phyloP scores from a whole-genome alignment of 768 basidiomycete genomes.

The Mycena chlorophos region DNA sequence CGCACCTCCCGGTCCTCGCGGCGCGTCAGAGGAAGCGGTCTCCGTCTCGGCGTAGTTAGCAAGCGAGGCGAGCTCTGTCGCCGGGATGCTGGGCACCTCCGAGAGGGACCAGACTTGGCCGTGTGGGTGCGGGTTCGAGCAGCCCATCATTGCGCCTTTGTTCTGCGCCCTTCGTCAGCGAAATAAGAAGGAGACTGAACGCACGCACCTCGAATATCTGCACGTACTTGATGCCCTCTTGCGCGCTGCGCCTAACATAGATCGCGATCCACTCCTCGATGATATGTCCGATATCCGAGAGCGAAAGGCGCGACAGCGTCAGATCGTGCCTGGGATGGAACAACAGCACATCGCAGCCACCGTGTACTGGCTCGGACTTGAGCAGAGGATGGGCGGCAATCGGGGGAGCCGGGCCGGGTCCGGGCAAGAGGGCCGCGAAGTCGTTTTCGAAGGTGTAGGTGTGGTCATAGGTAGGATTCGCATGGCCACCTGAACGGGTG shows the following conservation, averaged over 20 bases:
- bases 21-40: constrained; percentile 44
- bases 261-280: constrained; percentile 74
- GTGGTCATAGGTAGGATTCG: constrained; percentile 66
- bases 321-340: constrained; percentile 88
- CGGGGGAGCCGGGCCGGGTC: constrained; percentile 57
- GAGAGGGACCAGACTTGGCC: constrained; percentile 88
- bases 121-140: constrained; percentile 92
- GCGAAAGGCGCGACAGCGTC: constrained; percentile 67
- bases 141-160: constrained; percentile 94
- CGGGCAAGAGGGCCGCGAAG: constrained; percentile 74
- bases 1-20: constrained; percentile 52
- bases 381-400: constrained; percentile 59
- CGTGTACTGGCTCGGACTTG: constrained; percentile 66
- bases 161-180: constrained; percentile 52
- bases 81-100: constrained; percentile 66
- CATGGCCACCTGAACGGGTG: constrained; percentile 64
- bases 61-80: constrained; percentile 63
- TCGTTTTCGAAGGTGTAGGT: constrained; percentile 81
- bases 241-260: constrained; percentile 56
- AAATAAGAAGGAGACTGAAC: neutral
- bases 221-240: constrained; percentile 75
- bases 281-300: constrained; percentile 59
- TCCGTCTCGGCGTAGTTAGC: constrained; percentile 45
- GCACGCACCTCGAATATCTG: constrained; percentile 83
- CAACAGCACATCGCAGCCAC: constrained; percentile 84